Evolutionary conservation across 2,329 filamentous ascomycete species (phyloP), one percentile per base, ranked within the genome.

Genomic region (Talaromyces funiculosus): DNA sequence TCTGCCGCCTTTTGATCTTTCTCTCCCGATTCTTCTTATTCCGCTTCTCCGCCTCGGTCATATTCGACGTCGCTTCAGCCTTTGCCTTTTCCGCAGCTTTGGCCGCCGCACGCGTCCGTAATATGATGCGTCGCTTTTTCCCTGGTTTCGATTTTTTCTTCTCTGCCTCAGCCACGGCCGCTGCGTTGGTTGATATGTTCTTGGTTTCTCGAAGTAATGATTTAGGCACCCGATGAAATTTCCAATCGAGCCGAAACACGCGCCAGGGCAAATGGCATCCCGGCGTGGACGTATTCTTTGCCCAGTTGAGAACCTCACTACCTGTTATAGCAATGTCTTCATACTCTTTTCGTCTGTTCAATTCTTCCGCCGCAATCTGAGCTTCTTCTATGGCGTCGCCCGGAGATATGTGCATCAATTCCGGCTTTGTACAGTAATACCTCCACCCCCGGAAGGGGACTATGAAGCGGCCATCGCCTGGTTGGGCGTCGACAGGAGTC

Each of bases 191-290:
- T 9, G 8, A 29, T n/a, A 9, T 47, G 2, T 26, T 18, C 5
- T 40, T 3, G 1, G 6, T 14, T 18, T 26, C 24, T 5, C 18
- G 4, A 18, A 45, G 38, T 38, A 37, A 24, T 43, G 38, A 18
- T 37, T 58, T 54, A 31, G 47, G 60, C 4, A 61, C 60, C 10
- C 24, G 53, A 16, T 60, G 56, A 24, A 31, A 53, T 33, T 18
- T 43, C n/a, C 69, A 62, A 55, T 75, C 74, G 14, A 77, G 64
- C 55, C 69, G 73, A 29, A 72, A 70, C 4, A 77, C 70, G 20
- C 74, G 72, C 75, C 75, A 77, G 4, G 75, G 72, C 2, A 77
- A 66, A 65, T 75, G 64, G 38, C 74, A 77, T 16, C 75, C 75
- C 14, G 75, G 74, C 35, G 69, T 57, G 14, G 54, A 40, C 35